phyloP scores from a whole-genome alignment of 345 rosid species.

The Populus pruinosa region DNA sequence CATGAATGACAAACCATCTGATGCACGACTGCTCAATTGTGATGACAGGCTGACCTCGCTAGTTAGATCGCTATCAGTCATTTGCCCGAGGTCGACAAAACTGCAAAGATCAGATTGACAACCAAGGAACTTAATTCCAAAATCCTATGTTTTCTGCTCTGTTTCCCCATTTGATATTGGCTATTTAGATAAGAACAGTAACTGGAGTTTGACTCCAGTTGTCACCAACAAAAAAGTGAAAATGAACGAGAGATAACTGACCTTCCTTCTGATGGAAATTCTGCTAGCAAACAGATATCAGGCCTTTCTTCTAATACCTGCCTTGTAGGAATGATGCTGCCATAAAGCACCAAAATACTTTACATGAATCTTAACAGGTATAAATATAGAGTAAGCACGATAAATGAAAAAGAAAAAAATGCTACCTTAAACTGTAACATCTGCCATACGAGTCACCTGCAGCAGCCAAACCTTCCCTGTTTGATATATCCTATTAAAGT shows the following conservation, averaged over 20 bases:
- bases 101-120: conserved; percentile 42
- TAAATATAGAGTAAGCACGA: not conserved
- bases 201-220: not conserved
- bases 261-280: conserved; percentile 72
- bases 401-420: not conserved
- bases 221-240: not conserved
- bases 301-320: conserved; percentile 72
- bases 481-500: conserved; percentile 64
- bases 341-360: conserved; percentile 15
- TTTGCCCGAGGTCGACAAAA: conserved; percentile 51
- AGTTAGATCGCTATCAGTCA: conserved; percentile 51
- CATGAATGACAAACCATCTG: conserved; percentile 45
- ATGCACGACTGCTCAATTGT: conserved; percentile 35
- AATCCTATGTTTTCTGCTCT: not conserved
- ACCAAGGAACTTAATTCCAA: conserved; percentile 8
- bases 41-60: conserved; percentile 46
- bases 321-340: conserved; percentile 62
- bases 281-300: conserved; percentile 62
- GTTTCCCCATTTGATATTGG: not conserved
- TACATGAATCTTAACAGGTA: not conserved
- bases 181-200: not conserved
- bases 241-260: conserved; percentile 19
- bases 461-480: conserved; percentile 64
- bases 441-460: conserved; percentile 53
- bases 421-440: conserved; percentile 54